Conservation (phyloP, 495 filamentous ascomycete genomes). For the Neurospora cerealis region DNA sequence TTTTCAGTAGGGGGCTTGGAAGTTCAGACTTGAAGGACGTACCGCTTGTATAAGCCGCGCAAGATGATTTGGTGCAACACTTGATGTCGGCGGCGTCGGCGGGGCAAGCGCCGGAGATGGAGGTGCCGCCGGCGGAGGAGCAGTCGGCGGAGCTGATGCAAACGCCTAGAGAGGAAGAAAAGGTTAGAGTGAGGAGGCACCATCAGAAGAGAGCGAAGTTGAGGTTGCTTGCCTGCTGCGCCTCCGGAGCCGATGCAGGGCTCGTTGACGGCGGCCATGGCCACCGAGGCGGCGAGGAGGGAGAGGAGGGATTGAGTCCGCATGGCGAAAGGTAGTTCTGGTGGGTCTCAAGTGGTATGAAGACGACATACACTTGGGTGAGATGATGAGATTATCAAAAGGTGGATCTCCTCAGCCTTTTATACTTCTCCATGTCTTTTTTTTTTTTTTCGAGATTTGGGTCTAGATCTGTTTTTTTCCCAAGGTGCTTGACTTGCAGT, state of each 20-base stretch:
- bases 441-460: not conserved
- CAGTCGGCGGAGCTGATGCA: slow-evolving; percentile 25
- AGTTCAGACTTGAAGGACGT: not conserved
- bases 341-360: not conserved
- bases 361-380: not conserved
- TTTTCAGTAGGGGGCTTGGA: not conserved
- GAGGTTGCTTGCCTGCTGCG: slow-evolving; percentile 7
- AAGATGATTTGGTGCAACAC: slow-evolving; percentile 33
- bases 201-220: not conserved
- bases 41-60: slow-evolving; percentile 10
- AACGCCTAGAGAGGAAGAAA: slow-evolving; percentile 15
- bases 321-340: not conserved
- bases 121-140: slow-evolving; percentile 20
- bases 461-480: not conserved
- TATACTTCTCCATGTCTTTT: not conserved
- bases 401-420: not conserved
- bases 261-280: slow-evolving; percentile 25
- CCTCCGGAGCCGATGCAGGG: slow-evolving; percentile 25
- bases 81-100: slow-evolving; percentile 23
- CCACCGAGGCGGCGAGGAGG: slow-evolving; percentile 16
- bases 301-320: not conserved
- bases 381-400: not conserved
- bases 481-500: not conserved
- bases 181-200: not conserved
- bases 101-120: slow-evolving; percentile 25